Conservation (phyloP, 106 monocot species). For the Xerophyta viscosa region DNA sequence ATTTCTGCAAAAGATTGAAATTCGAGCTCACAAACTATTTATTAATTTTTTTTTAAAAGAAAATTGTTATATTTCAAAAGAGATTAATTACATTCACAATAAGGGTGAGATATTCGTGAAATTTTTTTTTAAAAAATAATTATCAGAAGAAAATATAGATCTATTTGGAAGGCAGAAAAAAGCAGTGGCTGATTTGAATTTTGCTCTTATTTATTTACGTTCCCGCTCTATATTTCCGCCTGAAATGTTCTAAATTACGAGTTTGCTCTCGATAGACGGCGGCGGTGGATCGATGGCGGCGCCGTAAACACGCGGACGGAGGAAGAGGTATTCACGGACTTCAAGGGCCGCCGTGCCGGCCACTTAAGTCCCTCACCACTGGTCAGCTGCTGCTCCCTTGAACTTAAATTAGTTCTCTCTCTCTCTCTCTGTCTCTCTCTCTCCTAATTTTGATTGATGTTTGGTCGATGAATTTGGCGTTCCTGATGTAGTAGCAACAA, state of each 20-base stretch:
- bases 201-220: conserved; percentile 3
- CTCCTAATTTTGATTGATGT: not conserved
- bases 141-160: too few species aligned
- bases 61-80: too few species aligned
- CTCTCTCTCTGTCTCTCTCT: not conserved
- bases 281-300: conserved; percentile 6
- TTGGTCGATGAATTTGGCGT: conserved; percentile 1
- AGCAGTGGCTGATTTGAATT: too few species aligned
- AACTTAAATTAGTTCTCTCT: too few species aligned
- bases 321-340: conserved; percentile 19
- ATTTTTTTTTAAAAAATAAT: too few species aligned
- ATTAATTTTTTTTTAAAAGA: too few species aligned
- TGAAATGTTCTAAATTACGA: not conserved
- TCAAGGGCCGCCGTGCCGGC: conserved; percentile 11
- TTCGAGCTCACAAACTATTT: too few species aligned
- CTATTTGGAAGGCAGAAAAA: too few species aligned
- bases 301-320: conserved; percentile 19
- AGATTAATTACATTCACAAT: too few species aligned
- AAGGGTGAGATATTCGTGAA: too few species aligned
- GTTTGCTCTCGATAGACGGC: not conserved
- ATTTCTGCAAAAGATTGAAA: too few species aligned
- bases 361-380: conserved; percentile 16
- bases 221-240: not conserved
- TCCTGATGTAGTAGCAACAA: conserved; percentile 35
- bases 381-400: too few species aligned